A percentile compares a stretch with the other conserved stretches of the same genome.
Evolutionary conservation across 2,329 filamentous ascomycete genomes (phyloP).

Genomic region (Myriosclerotinia scirpicola): DNA sequence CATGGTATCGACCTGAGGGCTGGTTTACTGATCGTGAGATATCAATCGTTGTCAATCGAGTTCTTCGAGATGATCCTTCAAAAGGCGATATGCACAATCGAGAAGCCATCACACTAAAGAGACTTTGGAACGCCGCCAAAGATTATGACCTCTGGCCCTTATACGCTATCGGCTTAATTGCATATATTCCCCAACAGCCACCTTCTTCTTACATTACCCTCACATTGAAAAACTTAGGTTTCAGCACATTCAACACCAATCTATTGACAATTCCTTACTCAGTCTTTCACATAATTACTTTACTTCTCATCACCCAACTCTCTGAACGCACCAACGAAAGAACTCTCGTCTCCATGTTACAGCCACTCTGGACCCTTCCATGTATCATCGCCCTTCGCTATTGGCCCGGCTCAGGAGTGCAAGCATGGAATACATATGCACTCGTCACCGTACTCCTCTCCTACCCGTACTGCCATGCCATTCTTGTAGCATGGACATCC

Average conservation of each 20-base stretch:
- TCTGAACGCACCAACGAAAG: constrained; percentile 46
- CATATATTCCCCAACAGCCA: constrained; percentile 51
- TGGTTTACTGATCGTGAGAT: constrained; percentile 64
- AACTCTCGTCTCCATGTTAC: constrained; percentile 41
- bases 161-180: constrained; percentile 49
- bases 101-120: constrained; percentile 51
- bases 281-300: constrained; percentile 47
- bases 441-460: constrained; percentile 39
- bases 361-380: constrained; percentile 47
- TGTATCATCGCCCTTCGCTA: constrained; percentile 43
- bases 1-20: constrained; percentile 56
- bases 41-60: constrained; percentile 64
- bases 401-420: constrained; percentile 32
- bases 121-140: constrained; percentile 52
- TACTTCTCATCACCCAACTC: constrained; percentile 49
- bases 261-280: constrained; percentile 49
- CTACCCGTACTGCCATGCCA: constrained; percentile 39
- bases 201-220: constrained; percentile 54
- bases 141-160: constrained; percentile 63
- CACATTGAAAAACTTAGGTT: constrained; percentile 45
- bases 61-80: constrained; percentile 52
- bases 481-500: constrained; percentile 46
- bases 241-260: constrained; percentile 47
- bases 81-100: constrained; percentile 60
- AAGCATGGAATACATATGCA: constrained; percentile 43